Base-by-base conservation (phyloP, 2,329 filamentous ascomycete genomes). In the Stenocarpella maydis region DNA sequence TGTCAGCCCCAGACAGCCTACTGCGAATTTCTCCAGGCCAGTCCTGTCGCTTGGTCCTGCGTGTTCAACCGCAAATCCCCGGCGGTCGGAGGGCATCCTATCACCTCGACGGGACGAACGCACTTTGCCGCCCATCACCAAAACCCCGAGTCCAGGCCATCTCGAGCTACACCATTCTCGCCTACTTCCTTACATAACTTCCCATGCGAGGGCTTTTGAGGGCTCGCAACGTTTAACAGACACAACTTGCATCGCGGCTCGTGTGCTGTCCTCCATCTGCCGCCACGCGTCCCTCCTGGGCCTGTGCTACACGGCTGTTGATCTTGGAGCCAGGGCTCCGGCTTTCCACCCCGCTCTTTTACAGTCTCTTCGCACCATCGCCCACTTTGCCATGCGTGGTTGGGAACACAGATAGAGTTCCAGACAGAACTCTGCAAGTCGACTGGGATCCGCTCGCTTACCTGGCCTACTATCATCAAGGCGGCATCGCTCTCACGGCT, bases 341-440 rank as follows among this genome's bases (percentile, higher is more conserved):
- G 47, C 61, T 39, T 47, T 49, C 64, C 65, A 28, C 53, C 58
- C 68, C 55, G 43, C 64, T 64, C 54, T 49, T 9, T 14, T 63
- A 47, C 53, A 41, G 45, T 53, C n/a, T 53, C 9, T 53, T 39
- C 52, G 19, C 47, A 70, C 7, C 58, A 52, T 52, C 61, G 68
- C 37, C 53, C 65, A 70, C 47, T 68, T 50, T 67, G 70, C 68
- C 70, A 70, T 71, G 70, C 58, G 64, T 64, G 52, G 24, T 39
- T 65, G 55, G 61, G 50, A 28, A 26, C 64, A 55, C 64, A 65
- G 68, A 54, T 34, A 52, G n/a, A 52, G 19, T 31, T 39, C 45
- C 41, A 17, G 26, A 54, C n/a, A 47, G 26, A 41, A 49, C 14
- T 15, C 43, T 5, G 21, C 31, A 58, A 54, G 50, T 24, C 52